Conservation (phyloP, 2,329 filamentous ascomycete genomes). For the Pleurostoma richardsiae region DNA sequence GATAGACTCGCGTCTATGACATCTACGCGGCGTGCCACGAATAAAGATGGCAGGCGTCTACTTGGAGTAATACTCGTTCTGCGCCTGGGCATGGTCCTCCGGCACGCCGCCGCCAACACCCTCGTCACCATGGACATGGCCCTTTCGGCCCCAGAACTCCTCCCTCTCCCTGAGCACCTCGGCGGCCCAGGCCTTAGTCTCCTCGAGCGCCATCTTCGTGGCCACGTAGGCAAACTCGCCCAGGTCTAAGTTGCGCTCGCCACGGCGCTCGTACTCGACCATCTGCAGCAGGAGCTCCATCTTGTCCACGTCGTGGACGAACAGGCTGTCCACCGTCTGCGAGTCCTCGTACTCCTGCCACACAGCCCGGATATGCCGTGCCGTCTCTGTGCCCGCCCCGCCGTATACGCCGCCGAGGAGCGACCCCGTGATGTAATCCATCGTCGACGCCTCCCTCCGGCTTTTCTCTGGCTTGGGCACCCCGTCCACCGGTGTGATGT, state of each 20-base stretch:
- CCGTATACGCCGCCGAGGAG: constrained; percentile 72
- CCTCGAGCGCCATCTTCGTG: constrained; percentile 64
- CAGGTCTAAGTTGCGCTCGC: constrained; percentile 64
- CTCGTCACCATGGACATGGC: constrained; percentile 40
- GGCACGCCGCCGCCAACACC: constrained; percentile 33
- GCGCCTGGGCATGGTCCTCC: constrained; percentile 29
- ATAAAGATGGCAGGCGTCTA: no score
- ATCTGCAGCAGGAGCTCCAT: constrained; percentile 93
- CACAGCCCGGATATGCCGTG: constrained; percentile 66
- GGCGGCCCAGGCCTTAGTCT: constrained; percentile 75
- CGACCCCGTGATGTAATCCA: constrained; percentile 78
- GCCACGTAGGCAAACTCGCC: constrained; percentile 84
- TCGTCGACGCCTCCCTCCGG: constrained; percentile 78
- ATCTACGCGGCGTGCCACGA: no score
- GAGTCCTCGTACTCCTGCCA: constrained; percentile 97
- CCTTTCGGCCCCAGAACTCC: constrained; percentile 59
- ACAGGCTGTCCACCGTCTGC: constrained; percentile 75
- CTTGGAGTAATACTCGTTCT: constrained; percentile 43
- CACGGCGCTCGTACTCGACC: constrained; percentile 85
- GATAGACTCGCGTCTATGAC: no score
- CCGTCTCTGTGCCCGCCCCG: constrained; percentile 47
- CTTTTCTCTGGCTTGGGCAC: constrained; percentile 85
- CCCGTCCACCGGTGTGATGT: constrained; percentile 90
- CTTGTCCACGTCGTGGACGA: constrained; percentile 97
- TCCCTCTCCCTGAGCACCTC: constrained; percentile 73